Conservation (phyloP, 2,329 filamentous ascomycete species). For the Pseudofabraea citricarpa region DNA sequence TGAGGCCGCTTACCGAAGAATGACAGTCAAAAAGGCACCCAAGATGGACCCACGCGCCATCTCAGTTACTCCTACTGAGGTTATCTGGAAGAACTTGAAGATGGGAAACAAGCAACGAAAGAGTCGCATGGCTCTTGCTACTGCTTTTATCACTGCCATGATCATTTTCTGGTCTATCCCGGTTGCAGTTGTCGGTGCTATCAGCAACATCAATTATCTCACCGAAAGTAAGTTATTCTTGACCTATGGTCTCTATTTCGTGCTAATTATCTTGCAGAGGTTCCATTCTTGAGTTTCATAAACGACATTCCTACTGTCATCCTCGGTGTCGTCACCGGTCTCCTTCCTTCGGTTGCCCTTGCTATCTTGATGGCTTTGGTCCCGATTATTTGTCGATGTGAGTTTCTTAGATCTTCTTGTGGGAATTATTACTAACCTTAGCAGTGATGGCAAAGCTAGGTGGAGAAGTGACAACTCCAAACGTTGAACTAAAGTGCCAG, state of each 20-base stretch:
- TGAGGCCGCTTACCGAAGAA: conserved; percentile 76
- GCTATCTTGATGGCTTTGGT: conserved; percentile 82
- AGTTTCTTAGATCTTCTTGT: conserved; percentile 24
- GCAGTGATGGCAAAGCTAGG: conserved; percentile 70
- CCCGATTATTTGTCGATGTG: conserved; percentile 73
- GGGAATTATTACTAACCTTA: conserved; percentile 7
- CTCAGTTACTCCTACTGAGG: conserved; percentile 71
- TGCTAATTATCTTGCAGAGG: conserved; percentile 17
- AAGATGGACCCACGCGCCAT: conserved; percentile 79
- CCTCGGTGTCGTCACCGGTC: conserved; percentile 75
- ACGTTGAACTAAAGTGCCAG: conserved; percentile 82
- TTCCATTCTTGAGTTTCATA: conserved; percentile 72
- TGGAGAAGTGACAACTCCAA: conserved; percentile 72
- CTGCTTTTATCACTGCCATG: conserved; percentile 65
- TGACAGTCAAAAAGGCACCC: conserved; percentile 76
- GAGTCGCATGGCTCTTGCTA: conserved; percentile 61
- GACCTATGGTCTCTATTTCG: not conserved
- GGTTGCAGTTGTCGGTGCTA: conserved; percentile 73
- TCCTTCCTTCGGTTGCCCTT: conserved; percentile 74
- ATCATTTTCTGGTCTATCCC: conserved; percentile 82
- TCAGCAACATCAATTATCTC: conserved; percentile 78
- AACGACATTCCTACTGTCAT: conserved; percentile 62
- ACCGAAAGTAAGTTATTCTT: conserved; percentile 32
- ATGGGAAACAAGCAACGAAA: conserved; percentile 82
- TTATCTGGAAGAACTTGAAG: conserved; percentile 81